Base-by-base conservation (phyloP, 306 rosid genomes). In the Castanea sativa region DNA sequence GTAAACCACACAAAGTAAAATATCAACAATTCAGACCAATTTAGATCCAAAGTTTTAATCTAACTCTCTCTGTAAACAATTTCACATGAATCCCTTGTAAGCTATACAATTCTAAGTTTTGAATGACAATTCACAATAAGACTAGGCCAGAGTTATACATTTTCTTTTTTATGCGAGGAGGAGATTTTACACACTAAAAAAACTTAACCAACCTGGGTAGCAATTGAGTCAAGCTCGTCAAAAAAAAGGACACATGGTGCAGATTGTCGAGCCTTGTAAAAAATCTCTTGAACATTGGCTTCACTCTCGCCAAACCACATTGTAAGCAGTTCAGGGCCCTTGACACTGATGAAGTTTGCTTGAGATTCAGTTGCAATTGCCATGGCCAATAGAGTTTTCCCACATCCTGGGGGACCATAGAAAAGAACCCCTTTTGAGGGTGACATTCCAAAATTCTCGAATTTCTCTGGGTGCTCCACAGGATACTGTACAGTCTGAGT, bases 281-380 rank as follows among this genome's bases (percentile, higher is more conserved):
- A 88, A 67, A 85, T 83, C 76, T 88, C 91, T 61, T 88, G 82
- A 76, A 88, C 91, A 83, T 88, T 85, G 77, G 91, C 91, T 79
- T 88, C 91, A 85, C 91, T 88, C 83, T 88, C 91, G 73, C 89
- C 91, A 83, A 88, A 85, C 89, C 91, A 88, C 91, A 88, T 85
- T 23, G 89, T 88, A 33, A 88, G 91, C 29, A 88, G 76, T 79
- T 88, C 89, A 4, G 89, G 91, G 7, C 91, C 91, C 57, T 87
- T 87, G 69, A 88, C 71, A 73, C 91, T 88, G 71, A 88, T 88
- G 78, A 88, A 88, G 79, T 88, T 88, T 10, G 91, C 91, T 77
- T 88, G 86, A 55, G 89, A 86, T 86, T 88, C 88, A 74, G 86
- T 86, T 23, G 91, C 89, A 59, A 88, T 88, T 69, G 88, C 91